phyloP scores from a whole-genome alignment of 2,329 filamentous ascomycete genomes.

The Aspergillus clavatus region DNA sequence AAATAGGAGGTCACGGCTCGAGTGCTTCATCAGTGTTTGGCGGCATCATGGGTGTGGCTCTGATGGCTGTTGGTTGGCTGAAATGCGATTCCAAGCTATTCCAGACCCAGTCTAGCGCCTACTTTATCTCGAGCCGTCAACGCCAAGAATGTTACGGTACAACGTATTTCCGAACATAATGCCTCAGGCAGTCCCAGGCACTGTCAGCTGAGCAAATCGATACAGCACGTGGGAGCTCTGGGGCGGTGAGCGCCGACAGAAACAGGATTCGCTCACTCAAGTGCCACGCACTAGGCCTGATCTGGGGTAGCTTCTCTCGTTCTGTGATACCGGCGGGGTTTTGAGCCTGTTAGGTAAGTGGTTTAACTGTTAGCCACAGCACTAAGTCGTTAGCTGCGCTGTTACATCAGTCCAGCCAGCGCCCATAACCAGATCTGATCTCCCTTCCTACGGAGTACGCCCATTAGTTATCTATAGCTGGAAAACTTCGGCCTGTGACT shows the following conservation, averaged over 20 bases:
- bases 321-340: background rate
- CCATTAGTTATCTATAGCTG: no score
- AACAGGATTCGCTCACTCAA: background rate
- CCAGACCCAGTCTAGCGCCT: slow-evolving; percentile 5
- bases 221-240: slow-evolving; percentile 8
- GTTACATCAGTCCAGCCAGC: background rate
- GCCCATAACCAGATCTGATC: no score
- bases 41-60: slow-evolving; percentile 16
- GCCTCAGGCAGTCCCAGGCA: background rate
- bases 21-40: background rate
- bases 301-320: background rate
- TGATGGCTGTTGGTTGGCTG: slow-evolving; percentile 10
- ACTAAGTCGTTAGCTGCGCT: background rate
- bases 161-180: slow-evolving; percentile 2
- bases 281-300: slow-evolving; percentile 3
- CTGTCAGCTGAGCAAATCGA: slow-evolving; percentile 1
- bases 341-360: no score
- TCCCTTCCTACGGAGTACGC: no score
- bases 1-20: slow-evolving; percentile 5
- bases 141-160: slow-evolving; percentile 5
- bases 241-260: slow-evolving; percentile 7
- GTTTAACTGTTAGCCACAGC: no score
- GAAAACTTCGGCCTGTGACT: background rate
- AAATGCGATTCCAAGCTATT: slow-evolving; percentile 7
- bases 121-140: slow-evolving; percentile 5